Conservation (phyloP, 495 filamentous ascomycete species). For the Aspergillus sclerotiicarbonarius region DNA sequence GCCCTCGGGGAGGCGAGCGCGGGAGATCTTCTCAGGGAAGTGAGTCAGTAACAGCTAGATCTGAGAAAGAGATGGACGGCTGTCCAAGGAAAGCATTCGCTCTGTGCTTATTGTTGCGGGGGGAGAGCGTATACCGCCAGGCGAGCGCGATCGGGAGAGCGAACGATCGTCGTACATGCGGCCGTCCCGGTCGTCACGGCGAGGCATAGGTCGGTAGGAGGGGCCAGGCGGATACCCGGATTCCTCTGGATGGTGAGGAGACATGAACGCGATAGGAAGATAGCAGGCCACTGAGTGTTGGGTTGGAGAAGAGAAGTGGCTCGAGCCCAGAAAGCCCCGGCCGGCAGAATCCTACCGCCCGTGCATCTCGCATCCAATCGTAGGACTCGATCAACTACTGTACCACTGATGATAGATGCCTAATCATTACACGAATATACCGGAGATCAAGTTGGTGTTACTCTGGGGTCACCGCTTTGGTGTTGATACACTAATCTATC, state of each 20-base stretch:
- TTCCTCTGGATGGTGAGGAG: conserved; percentile 31
- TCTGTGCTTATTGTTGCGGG: conserved; percentile 36
- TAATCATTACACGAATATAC: too few species aligned
- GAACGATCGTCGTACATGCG: conserved; percentile 51
- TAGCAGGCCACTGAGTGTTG: too few species aligned
- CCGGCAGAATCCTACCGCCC: not conserved
- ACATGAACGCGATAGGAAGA: conserved; percentile 23
- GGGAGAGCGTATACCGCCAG: conserved; percentile 43
- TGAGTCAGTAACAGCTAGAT: conserved; percentile 26
- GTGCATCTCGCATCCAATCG: too few species aligned
- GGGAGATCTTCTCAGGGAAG: conserved; percentile 33
- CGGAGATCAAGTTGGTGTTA: too few species aligned
- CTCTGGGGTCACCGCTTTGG: too few species aligned
- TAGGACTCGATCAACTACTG: too few species aligned
- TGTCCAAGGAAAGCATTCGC: conserved; percentile 13
- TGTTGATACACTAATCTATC: too few species aligned
- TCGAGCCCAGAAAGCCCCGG: not conserved
- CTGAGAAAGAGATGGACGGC: not conserved
- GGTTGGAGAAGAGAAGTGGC: not conserved
- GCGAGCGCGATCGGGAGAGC: conserved; percentile 42
- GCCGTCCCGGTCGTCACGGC: conserved; percentile 40
- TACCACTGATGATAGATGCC: too few species aligned
- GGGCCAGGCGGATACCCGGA: conserved; percentile 27
- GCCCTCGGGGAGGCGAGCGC: conserved; percentile 40
- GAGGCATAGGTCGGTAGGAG: conserved; percentile 26